These are phyloP conservation scores for Bimuria novae-zelandiae DNA, from an alignment of 2,329 filamentous ascomycete species.

Conservation along the genomic window DNA sequence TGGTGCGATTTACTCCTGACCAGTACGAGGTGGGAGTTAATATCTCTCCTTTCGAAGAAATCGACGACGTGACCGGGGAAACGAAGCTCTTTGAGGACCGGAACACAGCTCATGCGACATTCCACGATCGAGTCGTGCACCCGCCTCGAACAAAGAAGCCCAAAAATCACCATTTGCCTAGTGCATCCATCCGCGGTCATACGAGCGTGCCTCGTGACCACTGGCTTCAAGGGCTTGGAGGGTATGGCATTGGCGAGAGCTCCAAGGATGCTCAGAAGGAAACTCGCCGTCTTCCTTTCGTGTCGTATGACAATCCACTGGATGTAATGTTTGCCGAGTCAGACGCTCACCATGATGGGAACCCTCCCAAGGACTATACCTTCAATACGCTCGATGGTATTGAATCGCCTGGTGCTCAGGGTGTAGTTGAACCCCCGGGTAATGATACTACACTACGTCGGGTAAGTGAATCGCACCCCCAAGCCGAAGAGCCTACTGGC, in stretches of 20 bases:
- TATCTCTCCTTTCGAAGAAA: constrained; percentile 23
- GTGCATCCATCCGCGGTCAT: constrained; percentile 6
- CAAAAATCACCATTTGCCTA: constrained; percentile 4
- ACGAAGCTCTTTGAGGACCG: constrained; percentile 11
- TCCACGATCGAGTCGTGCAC: constrained; percentile 15
- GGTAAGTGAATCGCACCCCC: not conserved
- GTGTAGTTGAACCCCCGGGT: not conserved
- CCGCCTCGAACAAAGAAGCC: constrained; percentile 12
- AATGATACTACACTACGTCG: not conserved
- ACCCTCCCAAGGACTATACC: not conserved
- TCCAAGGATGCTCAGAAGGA: not conserved
- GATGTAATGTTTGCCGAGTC: too few species aligned
- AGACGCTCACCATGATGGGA: not conserved
- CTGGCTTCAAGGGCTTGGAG: constrained; percentile 6
- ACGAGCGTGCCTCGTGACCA: not conserved
- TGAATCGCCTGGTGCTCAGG: not conserved
- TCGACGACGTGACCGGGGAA: constrained; percentile 17
- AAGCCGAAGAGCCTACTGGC: not conserved
- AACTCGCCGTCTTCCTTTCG: not conserved
- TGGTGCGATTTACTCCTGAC: constrained; percentile 23
- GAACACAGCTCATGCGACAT: constrained; percentile 1
- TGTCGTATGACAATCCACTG: not conserved
- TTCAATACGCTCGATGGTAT: not conserved
- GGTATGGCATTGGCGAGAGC: not conserved
- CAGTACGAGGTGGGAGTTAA: constrained; percentile 23